phyloP scores from a whole-genome alignment of 2,329 filamentous ascomycete species.

The Pseudogymnoascus destructans region DNA sequence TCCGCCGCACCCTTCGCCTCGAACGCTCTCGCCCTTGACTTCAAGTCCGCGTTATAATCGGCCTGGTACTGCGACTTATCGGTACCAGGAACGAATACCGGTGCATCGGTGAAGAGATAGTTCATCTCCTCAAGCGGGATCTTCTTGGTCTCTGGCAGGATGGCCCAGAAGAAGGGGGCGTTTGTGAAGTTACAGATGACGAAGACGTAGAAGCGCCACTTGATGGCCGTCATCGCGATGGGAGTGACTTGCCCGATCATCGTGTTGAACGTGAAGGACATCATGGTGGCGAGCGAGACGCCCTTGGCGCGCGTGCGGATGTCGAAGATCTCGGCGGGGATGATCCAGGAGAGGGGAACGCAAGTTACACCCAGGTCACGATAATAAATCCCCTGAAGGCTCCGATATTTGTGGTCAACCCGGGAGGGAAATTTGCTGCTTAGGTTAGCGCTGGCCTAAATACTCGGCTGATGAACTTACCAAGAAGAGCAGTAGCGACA shows the following conservation, averaged over 20 bases:
- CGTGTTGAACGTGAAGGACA: constrained; percentile 61
- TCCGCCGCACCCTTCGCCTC: constrained; percentile 34
- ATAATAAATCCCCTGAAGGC: constrained; percentile 64
- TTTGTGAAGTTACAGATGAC: constrained; percentile 56
- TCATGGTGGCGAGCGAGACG: constrained; percentile 63
- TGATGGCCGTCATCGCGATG: constrained; percentile 36
- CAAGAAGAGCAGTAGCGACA: constrained; percentile 43
- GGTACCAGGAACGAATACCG: constrained; percentile 47
- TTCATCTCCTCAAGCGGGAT: constrained; percentile 57
- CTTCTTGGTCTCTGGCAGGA: constrained; percentile 53
- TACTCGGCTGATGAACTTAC: constrained; percentile 16
- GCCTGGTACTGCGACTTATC: constrained; percentile 38
- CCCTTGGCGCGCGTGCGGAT: constrained; percentile 62
- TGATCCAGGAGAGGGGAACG: constrained; percentile 51
- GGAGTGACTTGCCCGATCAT: constrained; percentile 60
- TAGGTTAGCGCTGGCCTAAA: background rate
- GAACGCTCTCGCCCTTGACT: constrained; percentile 44
- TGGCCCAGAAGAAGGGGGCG: constrained; percentile 52
- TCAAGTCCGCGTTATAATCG: constrained; percentile 38
- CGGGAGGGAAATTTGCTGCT: constrained; percentile 45
- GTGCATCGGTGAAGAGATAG: constrained; percentile 50
- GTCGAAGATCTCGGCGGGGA: constrained; percentile 63
- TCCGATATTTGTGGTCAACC: constrained; percentile 33
- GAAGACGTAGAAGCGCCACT: constrained; percentile 43
- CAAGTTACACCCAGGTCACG: constrained; percentile 67